Evolutionary conservation across 495 filamentous ascomycete species (phyloP).

Genomic region (Baudoinia panamericana): DNA sequence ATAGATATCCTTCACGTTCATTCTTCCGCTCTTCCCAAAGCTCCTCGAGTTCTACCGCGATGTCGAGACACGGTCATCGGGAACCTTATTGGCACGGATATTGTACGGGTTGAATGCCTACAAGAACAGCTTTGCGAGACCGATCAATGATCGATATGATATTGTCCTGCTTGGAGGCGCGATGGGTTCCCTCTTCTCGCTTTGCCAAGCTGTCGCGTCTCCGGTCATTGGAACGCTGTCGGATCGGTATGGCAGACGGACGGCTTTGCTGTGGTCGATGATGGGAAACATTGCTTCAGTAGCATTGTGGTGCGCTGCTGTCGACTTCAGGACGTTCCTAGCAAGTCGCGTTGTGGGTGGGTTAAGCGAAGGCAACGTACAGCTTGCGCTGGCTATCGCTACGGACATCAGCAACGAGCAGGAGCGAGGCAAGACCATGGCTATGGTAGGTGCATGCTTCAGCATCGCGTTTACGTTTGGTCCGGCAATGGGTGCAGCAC

Average conservation of each 20-base stretch:
- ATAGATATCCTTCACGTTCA: conserved; percentile 87
- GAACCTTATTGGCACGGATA: conserved; percentile 60
- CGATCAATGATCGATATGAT: conserved; percentile 93
- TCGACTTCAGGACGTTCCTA: conserved; percentile 90
- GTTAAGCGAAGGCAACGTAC: conserved; percentile 91
- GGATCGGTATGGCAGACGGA: conserved; percentile 77
- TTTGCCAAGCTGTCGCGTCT: conserved; percentile 85
- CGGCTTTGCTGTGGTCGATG: conserved; percentile 85
- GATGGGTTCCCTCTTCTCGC: conserved; percentile 80
- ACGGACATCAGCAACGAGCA: conserved; percentile 83
- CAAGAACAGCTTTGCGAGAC: conserved; percentile 82
- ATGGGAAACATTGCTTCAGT: conserved; percentile 86
- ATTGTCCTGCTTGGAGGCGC: conserved; percentile 93
- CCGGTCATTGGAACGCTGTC: conserved; percentile 82
- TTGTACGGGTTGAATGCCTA: conserved; percentile 81
- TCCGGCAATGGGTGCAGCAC: conserved; percentile 73
- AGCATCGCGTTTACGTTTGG: conserved; percentile 95
- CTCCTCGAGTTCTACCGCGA: conserved; percentile 90
- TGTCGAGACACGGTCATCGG: conserved; percentile 42
- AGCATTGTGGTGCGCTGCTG: conserved; percentile 82
- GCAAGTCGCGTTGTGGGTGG: conserved; percentile 85
- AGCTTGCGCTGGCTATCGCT: conserved; percentile 91
- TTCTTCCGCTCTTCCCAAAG: conserved; percentile 88
- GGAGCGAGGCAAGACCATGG: conserved; percentile 80
- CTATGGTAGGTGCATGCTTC: conserved; percentile 90